A percentile compares a stretch with the other conserved stretches of the same genome.
These are phyloP conservation scores for Daldinia eschscholtzii DNA, from an alignment of 2,329 filamentous ascomycete species.

Conservation along the genomic window DNA sequence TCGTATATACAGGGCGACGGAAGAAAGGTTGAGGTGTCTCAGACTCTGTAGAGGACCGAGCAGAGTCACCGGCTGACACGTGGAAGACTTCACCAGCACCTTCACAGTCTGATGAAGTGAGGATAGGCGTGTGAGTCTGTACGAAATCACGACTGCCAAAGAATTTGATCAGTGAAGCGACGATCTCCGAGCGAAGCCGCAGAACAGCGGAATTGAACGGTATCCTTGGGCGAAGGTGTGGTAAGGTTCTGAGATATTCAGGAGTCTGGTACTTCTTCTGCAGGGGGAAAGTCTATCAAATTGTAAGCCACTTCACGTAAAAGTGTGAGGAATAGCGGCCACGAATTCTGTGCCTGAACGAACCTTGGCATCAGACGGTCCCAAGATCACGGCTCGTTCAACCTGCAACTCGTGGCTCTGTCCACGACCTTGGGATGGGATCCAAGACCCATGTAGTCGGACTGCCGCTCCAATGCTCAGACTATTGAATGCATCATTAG, in stretches of 20 bases:
- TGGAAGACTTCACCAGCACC: constrained; percentile 95
- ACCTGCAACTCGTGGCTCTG: constrained; percentile 88
- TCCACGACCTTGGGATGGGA: constrained; percentile 73
- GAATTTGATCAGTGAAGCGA: constrained; percentile 78
- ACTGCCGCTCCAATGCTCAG: constrained; percentile 86
- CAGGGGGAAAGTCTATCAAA: constrained; percentile 82
- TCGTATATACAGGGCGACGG: constrained; percentile 88
- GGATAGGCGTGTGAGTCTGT: constrained; percentile 91
- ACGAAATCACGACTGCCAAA: constrained; percentile 79
- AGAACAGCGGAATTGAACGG: constrained; percentile 84
- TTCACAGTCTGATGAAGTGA: constrained; percentile 97
- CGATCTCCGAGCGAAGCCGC: constrained; percentile 84
- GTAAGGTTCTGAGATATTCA: constrained; percentile 88
- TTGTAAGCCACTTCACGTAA: constrained; percentile 42
- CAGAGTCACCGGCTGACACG: constrained; percentile 62
- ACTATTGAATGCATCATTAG: constrained; percentile 62
- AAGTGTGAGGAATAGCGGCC: constrained; percentile 32
- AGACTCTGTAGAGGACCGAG: constrained; percentile 50
- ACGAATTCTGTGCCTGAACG: constrained; percentile 51
- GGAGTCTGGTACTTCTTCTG: constrained; percentile 96
- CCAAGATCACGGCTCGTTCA: constrained; percentile 75
- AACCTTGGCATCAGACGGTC: constrained; percentile 83
- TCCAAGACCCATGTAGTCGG: constrained; percentile 82
- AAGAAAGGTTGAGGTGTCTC: constrained; percentile 75
- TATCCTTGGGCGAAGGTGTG: constrained; percentile 86